Percentiles rank a stretch among this genome's conserved stretches.
Conservation (phyloP, 2,329 filamentous ascomycete species). For the Golovinomyces cichoracearum region DNA sequence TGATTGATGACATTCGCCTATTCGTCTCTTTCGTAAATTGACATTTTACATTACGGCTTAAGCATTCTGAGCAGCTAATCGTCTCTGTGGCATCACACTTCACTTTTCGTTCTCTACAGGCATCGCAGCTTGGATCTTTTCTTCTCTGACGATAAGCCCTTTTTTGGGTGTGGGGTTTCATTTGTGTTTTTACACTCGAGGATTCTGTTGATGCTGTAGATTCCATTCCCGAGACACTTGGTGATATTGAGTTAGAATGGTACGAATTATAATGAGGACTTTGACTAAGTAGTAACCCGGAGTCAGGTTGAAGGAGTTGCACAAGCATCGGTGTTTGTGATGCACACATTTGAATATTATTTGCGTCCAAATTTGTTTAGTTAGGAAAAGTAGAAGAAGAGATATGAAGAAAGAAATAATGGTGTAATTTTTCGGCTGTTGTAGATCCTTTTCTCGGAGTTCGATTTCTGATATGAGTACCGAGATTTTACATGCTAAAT, state of each 20-base stretch:
- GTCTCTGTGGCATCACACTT: conserved; percentile 94
- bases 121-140: conserved; percentile 92
- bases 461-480: conserved; percentile 33
- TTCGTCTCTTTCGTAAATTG: conserved; percentile 99
- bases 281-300: conserved; percentile 19
- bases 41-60: conserved; percentile 85
- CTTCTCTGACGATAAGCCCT: conserved; percentile 79
- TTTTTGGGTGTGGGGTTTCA: conserved; percentile 50
- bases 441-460: conserved; percentile 37
- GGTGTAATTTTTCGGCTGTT: no score
- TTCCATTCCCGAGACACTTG: conserved; percentile 24
- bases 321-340: conserved; percentile 24
- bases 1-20: conserved; percentile 94
- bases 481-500: conserved; percentile 35
- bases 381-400: conserved; percentile 36
- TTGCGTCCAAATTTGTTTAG: conserved; percentile 26
- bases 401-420: no score
- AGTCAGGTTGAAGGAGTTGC: conserved; percentile 25
- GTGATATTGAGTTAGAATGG: conserved; percentile 11
- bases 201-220: conserved; percentile 34
- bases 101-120: conserved; percentile 64
- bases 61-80: conserved; percentile 88
- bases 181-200: conserved; percentile 25
- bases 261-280: conserved; percentile 12
- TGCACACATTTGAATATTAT: conserved; percentile 26